Evolutionary conservation across 179 eudicot species (phyloP).

Genomic region (Beta corolliflora): DNA sequence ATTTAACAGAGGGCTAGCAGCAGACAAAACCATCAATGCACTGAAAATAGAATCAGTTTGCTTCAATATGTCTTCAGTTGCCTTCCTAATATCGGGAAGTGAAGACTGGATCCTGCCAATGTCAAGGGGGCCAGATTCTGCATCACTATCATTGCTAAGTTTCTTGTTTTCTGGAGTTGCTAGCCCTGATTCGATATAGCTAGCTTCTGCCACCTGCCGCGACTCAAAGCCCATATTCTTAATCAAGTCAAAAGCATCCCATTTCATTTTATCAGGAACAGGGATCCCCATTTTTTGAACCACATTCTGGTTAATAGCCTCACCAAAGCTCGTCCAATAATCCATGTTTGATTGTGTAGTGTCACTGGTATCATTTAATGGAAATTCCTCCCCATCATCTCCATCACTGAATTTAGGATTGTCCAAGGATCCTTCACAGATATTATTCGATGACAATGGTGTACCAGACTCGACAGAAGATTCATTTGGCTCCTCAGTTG

Average conservation of each 20-base stretch:
- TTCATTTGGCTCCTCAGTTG: constrained; percentile 27
- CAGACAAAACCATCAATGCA: constrained; percentile 82
- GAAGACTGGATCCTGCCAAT: constrained; percentile 51
- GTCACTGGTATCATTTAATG: constrained; percentile 29
- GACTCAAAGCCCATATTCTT: constrained; percentile 67
- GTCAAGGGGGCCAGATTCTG: constrained; percentile 28
- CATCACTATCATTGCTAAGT: constrained; percentile 31
- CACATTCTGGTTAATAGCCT: constrained; percentile 63
- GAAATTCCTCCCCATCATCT: constrained; percentile 14
- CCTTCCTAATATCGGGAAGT: constrained; percentile 79
- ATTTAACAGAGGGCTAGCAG: constrained; percentile 61
- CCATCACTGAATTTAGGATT: constrained; percentile 24
- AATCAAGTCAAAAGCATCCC: constrained; percentile 86
- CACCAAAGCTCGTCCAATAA: constrained; percentile 81
- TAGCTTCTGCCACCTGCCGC: constrained; percentile 67
- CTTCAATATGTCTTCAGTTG: constrained; percentile 71
- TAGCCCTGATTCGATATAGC: constrained; percentile 90
- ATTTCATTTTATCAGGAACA: constrained; percentile 71
- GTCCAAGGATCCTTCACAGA: constrained; percentile 38
- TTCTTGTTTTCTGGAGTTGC: constrained; percentile 59
- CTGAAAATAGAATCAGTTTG: constrained; percentile 93
- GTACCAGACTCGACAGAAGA: constrained; percentile 34
- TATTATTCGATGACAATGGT: constrained; percentile 21
- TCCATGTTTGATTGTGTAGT: constrained; percentile 51
- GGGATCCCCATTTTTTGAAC: constrained; percentile 76